Evolutionary conservation across 352 stramenopile genomes (phyloP), one percentile per base, ranked within the genome.

Genomic region (Peronosclerospora sorghi): DNA sequence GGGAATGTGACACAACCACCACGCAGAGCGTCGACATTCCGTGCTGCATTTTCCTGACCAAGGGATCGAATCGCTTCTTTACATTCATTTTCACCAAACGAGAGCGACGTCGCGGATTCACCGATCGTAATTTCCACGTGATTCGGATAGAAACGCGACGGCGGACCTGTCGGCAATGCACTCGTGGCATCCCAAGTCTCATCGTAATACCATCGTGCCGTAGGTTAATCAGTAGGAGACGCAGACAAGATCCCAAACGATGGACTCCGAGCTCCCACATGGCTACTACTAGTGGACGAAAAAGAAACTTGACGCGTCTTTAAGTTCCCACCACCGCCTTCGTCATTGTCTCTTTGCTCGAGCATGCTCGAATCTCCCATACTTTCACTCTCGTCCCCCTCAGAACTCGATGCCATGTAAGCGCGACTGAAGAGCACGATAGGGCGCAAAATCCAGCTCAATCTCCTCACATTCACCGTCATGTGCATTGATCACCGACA

Each of bases 61-160:
- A 92, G 83, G 43, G 55, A 76, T 44, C 75, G 62, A 49, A 91
- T 74, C 6, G 77, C 77, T 32, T 83, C 62, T 40, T 88, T 60
- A 18, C 59, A 81, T 41, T 94, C 81, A 36, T 78, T 84, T 51
- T 91, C 79, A 23, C 81, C 81, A 53, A 94, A 94, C 2, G 76
- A 91, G 13, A 94, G 59, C 5, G 81, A 88, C 7, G 81, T 78
- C 4, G 79, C 81, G 10, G 76, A 75, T 21, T 79, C 81, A 35
- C 76, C 78, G 19, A 92, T 82, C 0, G 81, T 79, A 23, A 94
- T 88, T 50, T 94, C 79, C 6, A 94, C 73, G 27, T 94, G 81
- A 45, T 94, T 79, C 12, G 74, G 75, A 48, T 85, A 87, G 35
- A 94, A 90, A 8, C 75, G 66, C 26, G 73, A 87, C 12, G 81